phyloP scores from a whole-genome alignment of 2,329 filamentous ascomycete genomes.

The Plenodomus lindquistii region DNA sequence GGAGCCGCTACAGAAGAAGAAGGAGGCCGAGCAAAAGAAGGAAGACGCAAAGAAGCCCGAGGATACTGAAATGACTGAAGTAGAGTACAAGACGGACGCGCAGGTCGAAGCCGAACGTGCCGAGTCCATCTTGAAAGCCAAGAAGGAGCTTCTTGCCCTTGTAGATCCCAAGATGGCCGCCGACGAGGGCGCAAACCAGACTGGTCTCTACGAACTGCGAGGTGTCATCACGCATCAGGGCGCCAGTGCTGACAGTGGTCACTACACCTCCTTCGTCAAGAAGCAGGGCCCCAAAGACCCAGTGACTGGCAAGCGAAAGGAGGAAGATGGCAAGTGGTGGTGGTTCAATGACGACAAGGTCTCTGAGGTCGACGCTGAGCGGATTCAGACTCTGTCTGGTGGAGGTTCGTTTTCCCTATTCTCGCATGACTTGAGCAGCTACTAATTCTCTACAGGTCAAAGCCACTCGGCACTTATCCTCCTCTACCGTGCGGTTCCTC shows the following conservation, averaged over 20 bases:
- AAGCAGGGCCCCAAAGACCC: constrained; percentile 76
- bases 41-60: constrained; percentile 58
- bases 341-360: constrained; percentile 99
- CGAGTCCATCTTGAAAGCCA: constrained; percentile 73
- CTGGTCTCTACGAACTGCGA: constrained; percentile 90
- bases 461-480: constrained; percentile 81
- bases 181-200: constrained; percentile 87
- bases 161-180: constrained; percentile 74
- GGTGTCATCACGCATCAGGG: constrained; percentile 97
- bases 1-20: constrained; percentile 55
- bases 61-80: constrained; percentile 72
- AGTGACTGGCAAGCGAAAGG: constrained; percentile 73
- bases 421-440: not conserved
- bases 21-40: constrained; percentile 50
- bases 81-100: constrained; percentile 88
- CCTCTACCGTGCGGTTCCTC: constrained; percentile 74
- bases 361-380: constrained; percentile 84
- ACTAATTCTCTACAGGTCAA: constrained; percentile 55
- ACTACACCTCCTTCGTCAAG: constrained; percentile 98
- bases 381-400: constrained; percentile 86
- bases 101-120: constrained; percentile 86
- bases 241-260: constrained; percentile 92
- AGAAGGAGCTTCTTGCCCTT: constrained; percentile 82
- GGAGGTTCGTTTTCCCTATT: constrained; percentile 63
- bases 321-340: constrained; percentile 97